Evolutionary conservation across 495 filamentous ascomycete genomes (phyloP).

Genomic region (Aspergillus homomorphus): DNA sequence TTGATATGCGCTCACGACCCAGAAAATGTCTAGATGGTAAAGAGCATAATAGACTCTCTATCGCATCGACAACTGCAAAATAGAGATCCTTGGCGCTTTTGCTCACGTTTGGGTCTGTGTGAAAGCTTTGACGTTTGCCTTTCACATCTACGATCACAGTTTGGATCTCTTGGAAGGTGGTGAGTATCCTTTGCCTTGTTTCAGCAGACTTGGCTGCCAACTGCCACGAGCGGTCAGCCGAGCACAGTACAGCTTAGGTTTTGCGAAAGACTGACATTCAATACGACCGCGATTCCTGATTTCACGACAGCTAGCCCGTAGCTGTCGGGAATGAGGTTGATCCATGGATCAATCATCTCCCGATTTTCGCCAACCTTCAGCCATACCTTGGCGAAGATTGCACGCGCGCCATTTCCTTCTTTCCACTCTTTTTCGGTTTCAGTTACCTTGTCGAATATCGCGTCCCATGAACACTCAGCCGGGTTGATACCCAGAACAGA

Average conservation of each 20-base stretch:
- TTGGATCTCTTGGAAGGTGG: neutral
- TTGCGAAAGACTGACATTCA: neutral
- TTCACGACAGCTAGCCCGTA: conserved; percentile 1
- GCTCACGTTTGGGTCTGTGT: neutral
- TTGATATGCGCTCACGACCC: neutral
- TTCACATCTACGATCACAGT: neutral
- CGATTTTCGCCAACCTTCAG: neutral
- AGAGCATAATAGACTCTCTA: neutral
- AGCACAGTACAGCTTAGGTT: too few relatives aligned
- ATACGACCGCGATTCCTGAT: neutral
- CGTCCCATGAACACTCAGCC: too few relatives aligned
- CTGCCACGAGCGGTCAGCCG: neutral
- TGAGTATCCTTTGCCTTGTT: neutral
- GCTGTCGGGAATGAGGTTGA: neutral
- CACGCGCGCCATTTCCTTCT: too few relatives aligned
- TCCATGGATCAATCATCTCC: neutral
- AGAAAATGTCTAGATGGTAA: neutral
- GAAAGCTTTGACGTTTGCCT: neutral
- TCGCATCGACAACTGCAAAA: neutral
- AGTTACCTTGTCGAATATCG: too few relatives aligned
- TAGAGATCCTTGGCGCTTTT: neutral
- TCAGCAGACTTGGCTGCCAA: neutral
- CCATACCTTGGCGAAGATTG: too few relatives aligned
- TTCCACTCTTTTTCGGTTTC: too few relatives aligned
- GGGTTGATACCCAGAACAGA: too few relatives aligned